Conservation (phyloP, 192 early-diverging fungal species). For the Entophlyctis helioformis region DNA sequence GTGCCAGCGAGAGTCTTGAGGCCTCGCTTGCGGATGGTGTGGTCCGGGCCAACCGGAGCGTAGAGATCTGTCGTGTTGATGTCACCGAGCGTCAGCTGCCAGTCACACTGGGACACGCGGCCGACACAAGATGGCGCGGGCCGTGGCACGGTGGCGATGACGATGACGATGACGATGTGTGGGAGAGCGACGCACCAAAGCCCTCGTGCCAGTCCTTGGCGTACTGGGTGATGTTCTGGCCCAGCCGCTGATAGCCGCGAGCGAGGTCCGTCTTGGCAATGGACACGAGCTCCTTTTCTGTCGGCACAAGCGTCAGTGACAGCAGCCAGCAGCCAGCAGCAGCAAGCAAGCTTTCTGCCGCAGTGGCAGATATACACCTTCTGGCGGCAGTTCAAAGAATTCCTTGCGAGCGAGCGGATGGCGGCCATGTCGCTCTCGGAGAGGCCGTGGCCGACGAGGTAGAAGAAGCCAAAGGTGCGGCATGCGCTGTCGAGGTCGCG, state of each 20-base stretch:
- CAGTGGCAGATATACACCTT: neutral
- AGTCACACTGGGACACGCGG: neutral
- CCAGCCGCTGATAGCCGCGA: constrained; percentile 36
- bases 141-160: too few relatives aligned
- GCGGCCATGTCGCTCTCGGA: constrained; percentile 12
- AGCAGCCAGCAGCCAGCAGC: neutral
- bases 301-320: neutral
- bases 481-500: constrained; percentile 22
- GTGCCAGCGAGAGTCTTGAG: constrained; percentile 22
- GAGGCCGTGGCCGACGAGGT: constrained; percentile 26
- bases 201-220: constrained; percentile 37
- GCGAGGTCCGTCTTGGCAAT: constrained; percentile 30
- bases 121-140: too few relatives aligned
- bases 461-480: constrained; percentile 30
- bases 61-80: constrained; percentile 19
- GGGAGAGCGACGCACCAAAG: neutral
- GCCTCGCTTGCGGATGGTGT: neutral
- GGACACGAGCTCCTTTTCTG: constrained; percentile 20
- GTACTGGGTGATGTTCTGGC: constrained; percentile 38
- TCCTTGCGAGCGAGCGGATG: constrained; percentile 21
- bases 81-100: neutral
- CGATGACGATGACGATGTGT: too few relatives aligned
- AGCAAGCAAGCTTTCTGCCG: neutral
- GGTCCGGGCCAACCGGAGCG: constrained; percentile 16
- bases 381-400: constrained; percentile 25